Evolutionary conservation across 176 grass and related monocot species (phyloP), one percentile per base, ranked within the genome.

Genomic region (Juncus effusus): DNA sequence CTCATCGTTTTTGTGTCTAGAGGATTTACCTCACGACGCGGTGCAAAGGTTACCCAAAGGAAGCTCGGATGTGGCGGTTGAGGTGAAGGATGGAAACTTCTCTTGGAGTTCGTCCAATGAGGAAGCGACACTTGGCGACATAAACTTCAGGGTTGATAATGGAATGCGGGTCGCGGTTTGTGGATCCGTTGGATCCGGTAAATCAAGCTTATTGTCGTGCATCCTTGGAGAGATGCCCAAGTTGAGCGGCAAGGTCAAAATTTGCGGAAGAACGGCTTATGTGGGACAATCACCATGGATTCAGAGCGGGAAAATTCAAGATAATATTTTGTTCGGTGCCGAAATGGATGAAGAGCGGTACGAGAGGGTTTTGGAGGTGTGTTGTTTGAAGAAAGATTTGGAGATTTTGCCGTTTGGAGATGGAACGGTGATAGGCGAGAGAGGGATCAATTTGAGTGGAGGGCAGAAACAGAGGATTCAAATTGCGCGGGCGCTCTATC

Each of bases 391-490:
- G 47, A 79, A 84, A 15, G 76, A 79, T 42, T 70, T 79, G 63
- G 76, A 84, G 70, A 84, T 70, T 42, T 60, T 84, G 50, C 70
- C 81, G 11, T 62, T 74, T 53, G 81, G 81, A 38, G 81, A 84
- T 36, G 68, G 79, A 50, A 84, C 81, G 0, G 13, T 84, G 2
- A 84, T 84, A 49, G 81, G 81, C 41, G 76, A 84, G 39, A 79
- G 76, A 56, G 76, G 81, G 13, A 84, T 84, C 42, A 79, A 84
- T 45, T 74, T 84, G 40, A 84, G 81, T 44, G 76, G 81, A 0
- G 76, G 76, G 9, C 81, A 84, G 49, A 79, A 84, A 51, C 81
- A 84, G 36, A 75, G 81, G 13, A 75, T 84, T 36, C 81, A 84
- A 40, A 79, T 84, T 37, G 81, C 81, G 10, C 70, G 81, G 2